These are phyloP conservation scores for Cercis canadensis DNA, from an alignment of 306 rosid genomes.

Conservation along the genomic window DNA sequence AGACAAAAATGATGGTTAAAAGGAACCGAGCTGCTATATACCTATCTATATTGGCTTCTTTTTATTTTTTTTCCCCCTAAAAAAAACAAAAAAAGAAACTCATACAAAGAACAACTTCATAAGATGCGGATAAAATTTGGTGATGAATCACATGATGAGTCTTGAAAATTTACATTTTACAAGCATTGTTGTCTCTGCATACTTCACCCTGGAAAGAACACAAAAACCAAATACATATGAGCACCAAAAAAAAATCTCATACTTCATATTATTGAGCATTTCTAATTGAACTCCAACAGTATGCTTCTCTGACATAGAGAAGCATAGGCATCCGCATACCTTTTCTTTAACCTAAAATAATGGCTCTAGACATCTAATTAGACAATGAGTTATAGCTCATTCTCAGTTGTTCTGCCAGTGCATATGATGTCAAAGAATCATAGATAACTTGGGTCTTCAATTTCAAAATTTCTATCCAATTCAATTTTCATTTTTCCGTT, in stretches of 20 bases:
- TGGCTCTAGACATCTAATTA: constrained; percentile 7
- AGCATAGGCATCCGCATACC: too few species aligned
- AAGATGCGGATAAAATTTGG: too few species aligned
- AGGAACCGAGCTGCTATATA: too few species aligned
- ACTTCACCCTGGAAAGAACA: constrained; percentile 58
- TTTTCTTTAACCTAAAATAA: neutral
- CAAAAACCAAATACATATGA: neutral
- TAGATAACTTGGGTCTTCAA: neutral
- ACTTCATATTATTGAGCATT: neutral
- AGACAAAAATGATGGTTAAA: too few species aligned
- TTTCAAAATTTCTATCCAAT: neutral
- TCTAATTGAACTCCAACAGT: too few species aligned
- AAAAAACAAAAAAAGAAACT: too few species aligned
- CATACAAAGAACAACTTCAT: too few species aligned
- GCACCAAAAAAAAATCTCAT: constrained; percentile 16
- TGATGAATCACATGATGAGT: too few species aligned
- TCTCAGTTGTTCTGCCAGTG: too few species aligned
- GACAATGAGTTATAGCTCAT: constrained; percentile 7
- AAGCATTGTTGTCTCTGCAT: constrained; percentile 69
- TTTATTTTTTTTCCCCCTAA: too few species aligned
- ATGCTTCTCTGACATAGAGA: too few species aligned
- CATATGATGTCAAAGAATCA: constrained; percentile 15
- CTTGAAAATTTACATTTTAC: constrained; percentile 58
- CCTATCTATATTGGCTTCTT: too few species aligned
- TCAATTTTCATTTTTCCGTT: neutral